These are phyloP conservation scores for Phoenix dactylifera DNA, from an alignment of 176 grass and related monocot genomes.

Conservation along the genomic window DNA sequence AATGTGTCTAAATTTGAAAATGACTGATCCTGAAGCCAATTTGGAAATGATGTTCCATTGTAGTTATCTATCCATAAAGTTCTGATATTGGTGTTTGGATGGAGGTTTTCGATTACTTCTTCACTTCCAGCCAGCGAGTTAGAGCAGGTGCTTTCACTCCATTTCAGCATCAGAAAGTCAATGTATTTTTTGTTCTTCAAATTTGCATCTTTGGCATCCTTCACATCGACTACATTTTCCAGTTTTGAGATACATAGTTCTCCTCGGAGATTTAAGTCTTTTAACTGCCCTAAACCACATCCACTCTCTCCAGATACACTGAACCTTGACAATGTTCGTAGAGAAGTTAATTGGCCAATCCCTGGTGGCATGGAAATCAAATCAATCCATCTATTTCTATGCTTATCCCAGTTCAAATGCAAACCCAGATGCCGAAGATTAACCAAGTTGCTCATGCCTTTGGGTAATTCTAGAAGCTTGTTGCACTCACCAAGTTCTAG, in stretches of 20 bases:
- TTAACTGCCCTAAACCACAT: constrained; percentile 37
- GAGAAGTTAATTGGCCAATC: constrained; percentile 22
- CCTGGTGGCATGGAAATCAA: constrained; percentile 21
- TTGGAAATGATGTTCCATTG: constrained; percentile 36
- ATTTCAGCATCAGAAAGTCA: constrained; percentile 41
- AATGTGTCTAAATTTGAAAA: constrained; percentile 31
- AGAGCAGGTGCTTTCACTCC: constrained; percentile 14
- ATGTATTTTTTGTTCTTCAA: constrained; percentile 35
- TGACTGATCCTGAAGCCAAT: constrained; percentile 23
- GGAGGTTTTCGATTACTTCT: constrained; percentile 17
- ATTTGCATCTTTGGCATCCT: constrained; percentile 18
- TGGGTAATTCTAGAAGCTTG: constrained; percentile 31
- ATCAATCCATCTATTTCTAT: constrained; percentile 8
- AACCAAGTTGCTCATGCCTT: constrained; percentile 28
- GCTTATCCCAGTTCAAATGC: constrained; percentile 41
- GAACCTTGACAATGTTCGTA: constrained; percentile 44
- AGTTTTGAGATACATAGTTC: constrained; percentile 57
- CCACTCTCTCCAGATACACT: constrained; percentile 12
- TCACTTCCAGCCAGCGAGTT: not conserved
- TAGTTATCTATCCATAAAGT: constrained; percentile 39
- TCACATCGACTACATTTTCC: constrained; percentile 9
- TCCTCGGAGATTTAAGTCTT: constrained; percentile 43
- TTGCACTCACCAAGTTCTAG: constrained; percentile 33
- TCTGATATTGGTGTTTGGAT: constrained; percentile 21
- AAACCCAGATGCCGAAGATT: constrained; percentile 44